Conservation (phyloP, 306 rosid species). For the Gastrolobium bilobum region DNA sequence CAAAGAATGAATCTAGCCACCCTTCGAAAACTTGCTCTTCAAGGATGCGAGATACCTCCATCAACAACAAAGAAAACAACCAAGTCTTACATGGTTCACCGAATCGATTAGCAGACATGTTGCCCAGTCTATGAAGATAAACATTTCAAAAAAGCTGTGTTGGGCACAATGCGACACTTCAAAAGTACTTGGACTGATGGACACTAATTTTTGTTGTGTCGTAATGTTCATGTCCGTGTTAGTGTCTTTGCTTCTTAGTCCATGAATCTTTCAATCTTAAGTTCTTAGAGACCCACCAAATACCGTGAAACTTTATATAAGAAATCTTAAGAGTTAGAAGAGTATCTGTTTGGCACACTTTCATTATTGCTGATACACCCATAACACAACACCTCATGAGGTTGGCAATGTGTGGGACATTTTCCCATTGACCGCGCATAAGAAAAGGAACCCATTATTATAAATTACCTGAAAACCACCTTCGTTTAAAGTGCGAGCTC, state of each 20-base stretch:
- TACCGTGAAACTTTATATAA: conserved; percentile 30
- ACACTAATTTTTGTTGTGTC: conserved; percentile 21
- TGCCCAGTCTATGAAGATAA: conserved; percentile 27
- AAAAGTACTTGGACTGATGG: conserved; percentile 8
- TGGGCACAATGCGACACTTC: conserved; percentile 25
- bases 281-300: conserved; percentile 3
- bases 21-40: conserved; percentile 35
- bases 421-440: conserved; percentile 26
- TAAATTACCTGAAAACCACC: conserved; percentile 92
- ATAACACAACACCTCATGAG: conserved; percentile 22
- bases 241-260: conserved; percentile 13
- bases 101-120: conserved; percentile 24
- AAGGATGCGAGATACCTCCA: conserved; percentile 23
- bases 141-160: conserved; percentile 8
- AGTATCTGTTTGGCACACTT: conserved; percentile 28
- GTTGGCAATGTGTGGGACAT: conserved; percentile 29
- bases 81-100: conserved; percentile 33
- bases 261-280: conserved; percentile 34
- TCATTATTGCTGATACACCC: conserved; percentile 4
- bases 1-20: conserved; percentile 25
- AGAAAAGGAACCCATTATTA: conserved; percentile 25
- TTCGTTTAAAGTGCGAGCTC: conserved; percentile 97
- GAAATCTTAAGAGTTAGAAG: conserved; percentile 36
- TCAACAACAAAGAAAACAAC: conserved; percentile 24
- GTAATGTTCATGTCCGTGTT: conserved; percentile 1